Base-by-base conservation (phyloP, 495 filamentous ascomycete species). In the Penicillium salamii region DNA sequence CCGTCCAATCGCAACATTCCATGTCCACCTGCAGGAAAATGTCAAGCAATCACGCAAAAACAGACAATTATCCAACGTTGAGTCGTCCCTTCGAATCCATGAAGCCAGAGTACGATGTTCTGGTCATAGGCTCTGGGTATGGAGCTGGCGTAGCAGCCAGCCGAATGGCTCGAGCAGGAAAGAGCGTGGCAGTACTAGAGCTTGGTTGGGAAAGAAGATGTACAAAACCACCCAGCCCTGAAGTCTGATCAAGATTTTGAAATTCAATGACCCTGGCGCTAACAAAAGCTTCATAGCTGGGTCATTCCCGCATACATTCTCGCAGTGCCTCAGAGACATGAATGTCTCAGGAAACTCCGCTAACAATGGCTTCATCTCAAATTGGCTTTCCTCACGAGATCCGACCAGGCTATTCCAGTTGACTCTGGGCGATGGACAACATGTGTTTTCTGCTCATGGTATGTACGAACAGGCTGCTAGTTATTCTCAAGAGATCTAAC, bases 71-170 rank as follows among this genome's bases (percentile, higher is more conserved):
- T 71, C 77, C 82, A 1, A 71, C 73, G 1, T 71, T 87, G 19
- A 78, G 76, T 41, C 76, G 71, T 47, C 76, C 83, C 0, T 74
- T 85, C 15, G 70, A 80, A 50, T 71, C 78, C 13, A 75, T 87
- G 55, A 68, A 78, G 24, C 59, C 67, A 32, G 58, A 67, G n/a
- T 86, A 87, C 45, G 83, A 88, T 57, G 78, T 79, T 18, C 78
- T 87, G 19, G 78, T 87, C 12, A 77, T 87, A 38, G 83, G 85
- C 0, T 85, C 81, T 14, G 85, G 84, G 1, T 86, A 86, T 63
- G 83, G 83, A 12, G 85, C 83, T 44, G 82, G 77, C 13, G 80
- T 87, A 13, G 81, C 84, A 12, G 85, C 83, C 2, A 78, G 79
- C 44, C 76, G 83, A 19, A 85, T 84, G 78, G 78, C 83, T 3